These are phyloP conservation scores for Brassica juncea DNA, from an alignment of 345 rosid genomes.

Conservation along the genomic window DNA sequence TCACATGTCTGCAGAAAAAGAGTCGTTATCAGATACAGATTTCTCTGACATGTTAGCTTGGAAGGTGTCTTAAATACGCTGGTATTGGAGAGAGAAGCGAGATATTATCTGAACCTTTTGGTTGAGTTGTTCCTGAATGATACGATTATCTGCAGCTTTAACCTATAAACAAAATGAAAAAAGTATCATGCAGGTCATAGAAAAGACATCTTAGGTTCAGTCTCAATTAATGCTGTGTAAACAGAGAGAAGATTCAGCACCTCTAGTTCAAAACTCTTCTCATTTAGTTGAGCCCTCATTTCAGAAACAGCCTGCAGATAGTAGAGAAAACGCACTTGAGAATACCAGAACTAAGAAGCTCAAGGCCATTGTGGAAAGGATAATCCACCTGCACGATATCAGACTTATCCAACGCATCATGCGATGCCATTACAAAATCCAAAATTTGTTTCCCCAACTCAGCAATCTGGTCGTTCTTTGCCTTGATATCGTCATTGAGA, in stretches of 20 bases:
- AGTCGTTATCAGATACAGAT: slow-evolving; percentile 22
- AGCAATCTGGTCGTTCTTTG: slow-evolving; percentile 73
- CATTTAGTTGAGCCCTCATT: slow-evolving; percentile 74
- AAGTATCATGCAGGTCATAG: slow-evolving; percentile 10
- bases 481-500: slow-evolving; percentile 64
- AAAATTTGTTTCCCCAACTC: slow-evolving; percentile 77
- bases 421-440: slow-evolving; percentile 59
- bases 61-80: slow-evolving; percentile 7
- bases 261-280: slow-evolving; percentile 97
- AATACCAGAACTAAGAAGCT: slow-evolving; percentile 1
- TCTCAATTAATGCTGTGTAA: slow-evolving; percentile 14
- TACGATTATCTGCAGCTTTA: slow-evolving; percentile 87
- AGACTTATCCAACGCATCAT: slow-evolving; percentile 56
- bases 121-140: slow-evolving; percentile 91
- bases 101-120: slow-evolving; percentile 61
- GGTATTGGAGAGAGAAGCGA: neutral
- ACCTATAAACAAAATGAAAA: slow-evolving; percentile 53
- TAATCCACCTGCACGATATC: slow-evolving; percentile 68
- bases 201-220: slow-evolving; percentile 13
- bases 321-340: slow-evolving; percentile 36
- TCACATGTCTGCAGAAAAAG: slow-evolving; percentile 58
- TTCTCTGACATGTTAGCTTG: slow-evolving; percentile 16
- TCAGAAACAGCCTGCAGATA: slow-evolving; percentile 71
- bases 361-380: neutral
- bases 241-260: slow-evolving; percentile 48